A percentile compares a stretch with the other conserved stretches of the same genome.
Conservation (phyloP, 176 grass and related monocot genomes). For the Rhynchospora tenuis region DNA sequence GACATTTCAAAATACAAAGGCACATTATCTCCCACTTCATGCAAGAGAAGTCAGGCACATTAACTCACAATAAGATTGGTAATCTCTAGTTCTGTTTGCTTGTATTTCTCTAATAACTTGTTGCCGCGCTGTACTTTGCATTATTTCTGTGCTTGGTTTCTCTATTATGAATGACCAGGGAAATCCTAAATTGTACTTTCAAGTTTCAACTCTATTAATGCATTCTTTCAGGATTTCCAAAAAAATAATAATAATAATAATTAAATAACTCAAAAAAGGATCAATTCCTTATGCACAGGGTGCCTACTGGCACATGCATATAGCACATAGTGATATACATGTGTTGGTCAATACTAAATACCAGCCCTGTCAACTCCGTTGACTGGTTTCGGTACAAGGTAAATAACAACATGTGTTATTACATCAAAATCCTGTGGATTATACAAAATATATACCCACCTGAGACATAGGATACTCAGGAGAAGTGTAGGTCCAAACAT, state of each 20-base stretch:
- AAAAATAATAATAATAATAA: background rate
- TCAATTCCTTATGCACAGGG: background rate
- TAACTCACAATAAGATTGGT: too few relatives aligned
- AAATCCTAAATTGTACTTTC: too few relatives aligned
- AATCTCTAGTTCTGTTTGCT: too few relatives aligned
- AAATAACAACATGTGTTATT: background rate
- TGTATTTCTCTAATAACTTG: too few relatives aligned
- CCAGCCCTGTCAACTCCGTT: background rate
- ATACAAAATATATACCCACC: conserved; percentile 30
- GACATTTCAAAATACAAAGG: too few relatives aligned
- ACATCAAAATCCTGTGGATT: background rate
- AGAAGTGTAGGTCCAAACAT: conserved; percentile 76
- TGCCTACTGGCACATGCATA: background rate
- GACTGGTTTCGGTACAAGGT: background rate
- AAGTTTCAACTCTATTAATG: too few relatives aligned
- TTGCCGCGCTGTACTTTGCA: too few relatives aligned
- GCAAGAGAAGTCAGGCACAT: too few relatives aligned
- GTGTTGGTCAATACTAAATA: background rate
- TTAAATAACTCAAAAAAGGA: background rate
- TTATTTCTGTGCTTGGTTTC: too few relatives aligned
- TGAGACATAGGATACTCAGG: conserved; percentile 73
- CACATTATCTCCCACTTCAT: too few relatives aligned
- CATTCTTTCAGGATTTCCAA: background rate
- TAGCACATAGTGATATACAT: background rate
- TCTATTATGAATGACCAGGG: too few relatives aligned